Evolutionary conservation across 768 basidiomycete genomes (phyloP).

Genomic region (Mycena floridula): DNA sequence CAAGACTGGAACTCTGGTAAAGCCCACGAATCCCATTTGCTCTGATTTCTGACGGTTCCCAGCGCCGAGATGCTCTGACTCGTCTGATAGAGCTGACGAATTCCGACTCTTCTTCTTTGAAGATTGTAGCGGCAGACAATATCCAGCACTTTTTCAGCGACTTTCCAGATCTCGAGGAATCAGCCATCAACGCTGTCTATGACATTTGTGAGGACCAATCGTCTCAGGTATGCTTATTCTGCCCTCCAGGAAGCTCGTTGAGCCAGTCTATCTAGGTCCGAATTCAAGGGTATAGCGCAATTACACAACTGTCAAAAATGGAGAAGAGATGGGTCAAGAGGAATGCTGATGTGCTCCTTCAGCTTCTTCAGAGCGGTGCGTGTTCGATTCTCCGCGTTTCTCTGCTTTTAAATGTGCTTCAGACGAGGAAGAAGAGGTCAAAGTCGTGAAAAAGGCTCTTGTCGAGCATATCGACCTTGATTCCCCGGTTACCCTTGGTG

Average conservation of each 20-base stretch:
- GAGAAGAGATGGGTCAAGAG: conserved; percentile 57
- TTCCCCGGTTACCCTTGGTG: conserved; percentile 51
- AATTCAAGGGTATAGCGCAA: conserved; percentile 60
- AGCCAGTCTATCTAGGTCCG: conserved; percentile 66
- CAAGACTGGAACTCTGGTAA: conserved; percentile 32
- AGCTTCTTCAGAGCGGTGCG: conserved; percentile 70
- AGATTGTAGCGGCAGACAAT: conserved; percentile 51
- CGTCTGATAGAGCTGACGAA: conserved; percentile 51
- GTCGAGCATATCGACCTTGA: conserved; percentile 61
- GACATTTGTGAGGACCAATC: conserved; percentile 72
- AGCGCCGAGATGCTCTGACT: conserved; percentile 49
- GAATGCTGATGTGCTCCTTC: conserved; percentile 72
- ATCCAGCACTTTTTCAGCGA: conserved; percentile 57
- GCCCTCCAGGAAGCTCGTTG: no score
- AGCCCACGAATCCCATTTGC: conserved; percentile 9
- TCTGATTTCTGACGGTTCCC: conserved; percentile 2
- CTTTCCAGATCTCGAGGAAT: conserved; percentile 68
- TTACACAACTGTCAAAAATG: conserved; percentile 39
- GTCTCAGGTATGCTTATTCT: conserved; percentile 31
- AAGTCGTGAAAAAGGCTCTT: conserved; percentile 53
- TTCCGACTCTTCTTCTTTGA: conserved; percentile 37
- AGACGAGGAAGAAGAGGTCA: conserved; percentile 66
- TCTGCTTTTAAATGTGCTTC: not conserved
- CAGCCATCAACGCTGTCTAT: conserved; percentile 71
- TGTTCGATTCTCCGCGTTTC: not conserved